Percentiles rank a stretch among this genome's conserved stretches.
These are phyloP conservation scores for Nepenthes alata DNA, from an alignment of 179 eudicot species.

Conservation along the genomic window DNA sequence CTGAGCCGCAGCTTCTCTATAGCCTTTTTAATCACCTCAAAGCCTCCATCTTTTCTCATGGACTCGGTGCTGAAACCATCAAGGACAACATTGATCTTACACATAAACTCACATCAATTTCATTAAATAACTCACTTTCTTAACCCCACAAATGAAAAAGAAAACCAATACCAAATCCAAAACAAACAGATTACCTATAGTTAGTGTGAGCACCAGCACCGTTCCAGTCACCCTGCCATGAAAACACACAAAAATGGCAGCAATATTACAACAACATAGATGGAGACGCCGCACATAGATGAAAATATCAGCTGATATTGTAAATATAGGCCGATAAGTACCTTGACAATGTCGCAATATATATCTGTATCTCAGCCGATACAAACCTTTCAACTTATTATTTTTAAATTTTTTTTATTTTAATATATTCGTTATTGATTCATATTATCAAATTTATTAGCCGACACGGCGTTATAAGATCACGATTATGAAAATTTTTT, in stretches of 20 bases:
- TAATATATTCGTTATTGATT: too few species aligned
- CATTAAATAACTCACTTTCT: too few species aligned
- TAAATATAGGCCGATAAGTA: background rate
- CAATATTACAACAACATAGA: too few species aligned
- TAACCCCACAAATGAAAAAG: too few species aligned
- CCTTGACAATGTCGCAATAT: too few species aligned
- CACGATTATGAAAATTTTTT: too few species aligned
- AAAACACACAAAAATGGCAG: background rate
- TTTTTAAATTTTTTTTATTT: too few species aligned
- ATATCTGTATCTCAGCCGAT: too few species aligned
- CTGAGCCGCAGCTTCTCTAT: conserved; percentile 51
- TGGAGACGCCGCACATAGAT: background rate
- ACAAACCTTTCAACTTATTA: too few species aligned
- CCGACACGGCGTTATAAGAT: too few species aligned
- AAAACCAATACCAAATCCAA: background rate
- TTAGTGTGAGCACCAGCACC: conserved; percentile 74
- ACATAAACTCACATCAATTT: too few species aligned
- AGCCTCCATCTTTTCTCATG: conserved; percentile 55
- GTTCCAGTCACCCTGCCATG: conserved; percentile 57
- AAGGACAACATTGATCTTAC: background rate
- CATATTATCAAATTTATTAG: too few species aligned
- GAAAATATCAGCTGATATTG: background rate
- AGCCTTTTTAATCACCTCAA: conserved; percentile 41
- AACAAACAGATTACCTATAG: conserved; percentile 30
- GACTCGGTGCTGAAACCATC: conserved; percentile 34